Evolutionary conservation across 768 basidiomycete species (phyloP).

Genomic region (Lactarius deliciosus): DNA sequence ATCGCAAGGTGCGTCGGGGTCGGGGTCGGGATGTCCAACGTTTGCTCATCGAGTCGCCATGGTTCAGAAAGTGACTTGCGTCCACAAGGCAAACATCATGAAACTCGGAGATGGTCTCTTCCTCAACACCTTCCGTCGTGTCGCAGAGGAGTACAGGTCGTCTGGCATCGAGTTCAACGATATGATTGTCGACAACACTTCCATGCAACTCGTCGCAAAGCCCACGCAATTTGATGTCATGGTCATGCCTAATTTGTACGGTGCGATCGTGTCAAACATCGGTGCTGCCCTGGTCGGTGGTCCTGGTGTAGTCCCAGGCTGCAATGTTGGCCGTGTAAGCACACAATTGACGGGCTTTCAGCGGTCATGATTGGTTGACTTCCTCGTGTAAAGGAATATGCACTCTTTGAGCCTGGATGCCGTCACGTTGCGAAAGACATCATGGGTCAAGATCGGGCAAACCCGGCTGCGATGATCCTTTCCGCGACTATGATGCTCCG

Average conservation of each 20-base stretch:
- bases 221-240: constrained; percentile 98
- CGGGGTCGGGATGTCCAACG: constrained; percentile 21
- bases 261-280: constrained; percentile 97
- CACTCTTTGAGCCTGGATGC: constrained; percentile 98
- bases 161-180: constrained; percentile 91
- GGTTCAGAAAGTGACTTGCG: constrained; percentile 93
- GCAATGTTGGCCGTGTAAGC: constrained; percentile 90
- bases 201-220: constrained; percentile 98
- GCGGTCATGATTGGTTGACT: background rate
- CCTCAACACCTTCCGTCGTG: constrained; percentile 94
- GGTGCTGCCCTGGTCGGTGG: constrained; percentile 98
- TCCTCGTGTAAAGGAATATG: constrained; percentile 68
- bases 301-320: constrained; percentile 96
- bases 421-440: constrained; percentile 93
- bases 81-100: constrained; percentile 99
- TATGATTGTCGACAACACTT: constrained; percentile 99
- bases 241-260: constrained; percentile 98
- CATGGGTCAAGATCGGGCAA: constrained; percentile 94
- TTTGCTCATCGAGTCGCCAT: background rate
- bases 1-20: constrained; percentile 73
- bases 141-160: constrained; percentile 95
- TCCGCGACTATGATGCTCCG: constrained; percentile 98
- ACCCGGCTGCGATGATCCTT: constrained; percentile 97
- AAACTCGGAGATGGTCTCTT: constrained; percentile 99
- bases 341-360: constrained; percentile 11